Conservation (phyloP, 1,139 yeast species). For the Geotrichum candidum region DNA sequence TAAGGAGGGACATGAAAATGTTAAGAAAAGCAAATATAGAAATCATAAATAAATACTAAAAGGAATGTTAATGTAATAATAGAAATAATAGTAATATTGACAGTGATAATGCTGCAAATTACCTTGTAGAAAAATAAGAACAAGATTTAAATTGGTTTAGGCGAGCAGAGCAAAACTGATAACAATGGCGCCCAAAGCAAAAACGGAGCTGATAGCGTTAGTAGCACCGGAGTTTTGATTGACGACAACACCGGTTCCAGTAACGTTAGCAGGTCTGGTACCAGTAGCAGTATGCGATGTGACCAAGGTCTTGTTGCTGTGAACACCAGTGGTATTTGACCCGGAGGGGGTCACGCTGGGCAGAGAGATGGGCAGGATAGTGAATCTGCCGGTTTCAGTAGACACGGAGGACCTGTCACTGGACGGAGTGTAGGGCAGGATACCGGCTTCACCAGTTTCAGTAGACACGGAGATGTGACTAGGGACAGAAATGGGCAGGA, state of each 20-base stretch:
- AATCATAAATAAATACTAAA: background rate
- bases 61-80: background rate
- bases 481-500: too few species aligned
- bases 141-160: background rate
- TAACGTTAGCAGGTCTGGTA: background rate
- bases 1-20: constrained; percentile 4
- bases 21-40: background rate
- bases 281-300: background rate
- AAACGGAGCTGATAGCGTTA: background rate
- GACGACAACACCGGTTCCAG: background rate
- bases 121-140: background rate
- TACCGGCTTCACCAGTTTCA: too few species aligned
- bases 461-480: too few species aligned
- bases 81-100: background rate
- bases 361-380: background rate
- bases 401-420: too few species aligned
- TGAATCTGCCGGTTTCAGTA: too few species aligned
- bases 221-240: background rate
- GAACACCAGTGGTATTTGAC: background rate
- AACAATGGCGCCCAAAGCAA: constrained; percentile 3
- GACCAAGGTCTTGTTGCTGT: background rate
- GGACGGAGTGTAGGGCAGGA: too few species aligned
- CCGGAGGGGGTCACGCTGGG: background rate
- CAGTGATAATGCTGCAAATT: background rate
- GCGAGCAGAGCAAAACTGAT: background rate